Evolutionary conservation across 345 rosid genomes (phyloP).

Genomic region (Gossypium arboreum): DNA sequence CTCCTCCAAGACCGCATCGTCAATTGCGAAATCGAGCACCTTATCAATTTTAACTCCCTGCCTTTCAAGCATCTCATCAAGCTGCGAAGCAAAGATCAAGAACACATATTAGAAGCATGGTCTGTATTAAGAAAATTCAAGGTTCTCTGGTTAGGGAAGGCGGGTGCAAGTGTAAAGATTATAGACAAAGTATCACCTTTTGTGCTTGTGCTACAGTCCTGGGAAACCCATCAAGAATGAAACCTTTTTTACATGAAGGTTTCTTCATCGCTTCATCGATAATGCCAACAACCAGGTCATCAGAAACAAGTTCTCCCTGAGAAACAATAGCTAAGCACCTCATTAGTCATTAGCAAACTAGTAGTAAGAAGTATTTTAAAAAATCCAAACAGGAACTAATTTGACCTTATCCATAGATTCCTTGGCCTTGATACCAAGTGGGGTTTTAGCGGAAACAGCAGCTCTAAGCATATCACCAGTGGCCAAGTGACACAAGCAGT

Average conservation of each 20-base stretch:
- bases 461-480: conserved; percentile 99
- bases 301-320: conserved; percentile 94
- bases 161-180: not conserved
- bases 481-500: conserved; percentile 95
- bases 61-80: conserved; percentile 89
- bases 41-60: conserved; percentile 72
- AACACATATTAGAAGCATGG: not conserved
- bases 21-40: conserved; percentile 82
- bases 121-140: not conserved
- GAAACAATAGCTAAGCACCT: conserved; percentile 16
- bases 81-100: conserved; percentile 38
- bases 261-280: conserved; percentile 93
- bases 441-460: conserved; percentile 89
- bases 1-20: conserved; percentile 89
- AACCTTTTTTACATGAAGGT: conserved; percentile 92
- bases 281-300: conserved; percentile 92
- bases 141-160: not conserved
- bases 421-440: conserved; percentile 92
- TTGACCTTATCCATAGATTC: conserved; percentile 95
- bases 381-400: not conserved
- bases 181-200: conserved; percentile 47
- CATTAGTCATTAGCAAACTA: conserved; percentile 20
- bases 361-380: not conserved
- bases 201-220: conserved; percentile 87
- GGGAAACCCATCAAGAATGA: conserved; percentile 94